These are phyloP conservation scores for Plasmodium relictum DNA, from an alignment of 169 alveolate species.

Conservation along the genomic window DNA sequence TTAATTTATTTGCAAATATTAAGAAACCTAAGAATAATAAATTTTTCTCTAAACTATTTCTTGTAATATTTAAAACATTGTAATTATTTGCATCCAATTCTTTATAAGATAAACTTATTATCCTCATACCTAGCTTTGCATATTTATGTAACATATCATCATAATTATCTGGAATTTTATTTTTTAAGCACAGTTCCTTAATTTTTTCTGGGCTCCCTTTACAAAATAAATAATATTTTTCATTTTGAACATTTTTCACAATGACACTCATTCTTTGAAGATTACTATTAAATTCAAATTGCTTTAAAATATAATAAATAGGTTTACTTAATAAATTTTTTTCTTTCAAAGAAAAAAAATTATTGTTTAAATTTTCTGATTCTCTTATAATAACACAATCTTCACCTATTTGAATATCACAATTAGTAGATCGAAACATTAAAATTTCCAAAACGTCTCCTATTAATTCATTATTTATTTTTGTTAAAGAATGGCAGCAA, in stretches of 20 bases:
- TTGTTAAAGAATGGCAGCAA: neutral
- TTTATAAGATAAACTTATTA: neutral
- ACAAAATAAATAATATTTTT: neutral
- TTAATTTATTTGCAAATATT: constrained; percentile 78
- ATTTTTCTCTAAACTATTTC: constrained; percentile 79
- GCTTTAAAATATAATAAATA: neutral
- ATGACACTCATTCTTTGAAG: constrained; percentile 6
- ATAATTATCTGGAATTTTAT: constrained; percentile 1
- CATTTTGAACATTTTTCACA: neutral
- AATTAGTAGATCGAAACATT: neutral
- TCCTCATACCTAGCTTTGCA: constrained; percentile 7
- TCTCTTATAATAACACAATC: neutral
- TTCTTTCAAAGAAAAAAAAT: neutral
- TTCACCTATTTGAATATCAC: neutral
- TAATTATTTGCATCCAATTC: neutral
- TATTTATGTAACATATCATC: constrained; percentile 4
- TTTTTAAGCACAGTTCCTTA: neutral
- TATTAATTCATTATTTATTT: neutral
- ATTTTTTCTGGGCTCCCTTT: constrained; percentile 7
- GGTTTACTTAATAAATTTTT: neutral
- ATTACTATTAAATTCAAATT: neutral
- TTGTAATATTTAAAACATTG: neutral
- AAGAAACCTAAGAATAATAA: constrained; percentile 76
- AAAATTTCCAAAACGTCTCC: constrained; percentile 1
- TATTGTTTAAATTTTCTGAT: neutral